A percentile compares a stretch with the other conserved stretches of the same genome.
These are phyloP conservation scores for Trichoderma polysporum DNA, from an alignment of 2,329 filamentous ascomycete genomes.

Conservation along the genomic window DNA sequence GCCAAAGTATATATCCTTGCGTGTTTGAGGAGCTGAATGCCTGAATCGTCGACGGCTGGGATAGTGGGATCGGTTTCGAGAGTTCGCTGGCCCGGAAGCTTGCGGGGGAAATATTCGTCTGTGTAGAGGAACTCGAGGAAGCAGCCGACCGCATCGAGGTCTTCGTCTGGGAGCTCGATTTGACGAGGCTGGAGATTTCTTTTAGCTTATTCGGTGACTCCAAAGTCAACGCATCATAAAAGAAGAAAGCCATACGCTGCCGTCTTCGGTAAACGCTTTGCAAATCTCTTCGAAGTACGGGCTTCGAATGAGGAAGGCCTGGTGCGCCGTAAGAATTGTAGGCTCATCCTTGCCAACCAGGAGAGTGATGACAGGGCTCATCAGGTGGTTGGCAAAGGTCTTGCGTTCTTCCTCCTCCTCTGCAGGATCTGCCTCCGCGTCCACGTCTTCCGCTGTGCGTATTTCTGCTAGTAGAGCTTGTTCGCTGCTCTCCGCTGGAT, in stretches of 20 bases:
- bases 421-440: slow-evolving; percentile 40
- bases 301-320: slow-evolving; percentile 71
- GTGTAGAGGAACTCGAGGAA: slow-evolving; percentile 46
- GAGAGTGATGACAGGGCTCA: slow-evolving; percentile 67
- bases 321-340: slow-evolving; percentile 73
- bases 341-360: slow-evolving; percentile 62
- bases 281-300: slow-evolving; percentile 70
- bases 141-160: slow-evolving; percentile 38
- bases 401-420: slow-evolving; percentile 38
- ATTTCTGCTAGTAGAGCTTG: slow-evolving; percentile 43
- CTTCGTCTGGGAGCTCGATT: slow-evolving; percentile 58
- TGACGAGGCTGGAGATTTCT: slow-evolving; percentile 51
- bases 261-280: slow-evolving; percentile 59
- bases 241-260: slow-evolving; percentile 50
- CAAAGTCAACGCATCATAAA: background rate
- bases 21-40: slow-evolving; percentile 81
- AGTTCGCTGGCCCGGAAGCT: slow-evolving; percentile 59
- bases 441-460: slow-evolving; percentile 30
- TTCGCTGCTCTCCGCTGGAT: slow-evolving; percentile 32
- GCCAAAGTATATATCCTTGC: slow-evolving; percentile 87
- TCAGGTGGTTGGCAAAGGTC: slow-evolving; percentile 60
- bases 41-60: slow-evolving; percentile 71
- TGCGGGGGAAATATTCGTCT: slow-evolving; percentile 67
- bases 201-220: background rate
- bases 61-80: slow-evolving; percentile 68